Conservation (phyloP, 768 basidiomycete species). For the Hericium erinaceus region DNA sequence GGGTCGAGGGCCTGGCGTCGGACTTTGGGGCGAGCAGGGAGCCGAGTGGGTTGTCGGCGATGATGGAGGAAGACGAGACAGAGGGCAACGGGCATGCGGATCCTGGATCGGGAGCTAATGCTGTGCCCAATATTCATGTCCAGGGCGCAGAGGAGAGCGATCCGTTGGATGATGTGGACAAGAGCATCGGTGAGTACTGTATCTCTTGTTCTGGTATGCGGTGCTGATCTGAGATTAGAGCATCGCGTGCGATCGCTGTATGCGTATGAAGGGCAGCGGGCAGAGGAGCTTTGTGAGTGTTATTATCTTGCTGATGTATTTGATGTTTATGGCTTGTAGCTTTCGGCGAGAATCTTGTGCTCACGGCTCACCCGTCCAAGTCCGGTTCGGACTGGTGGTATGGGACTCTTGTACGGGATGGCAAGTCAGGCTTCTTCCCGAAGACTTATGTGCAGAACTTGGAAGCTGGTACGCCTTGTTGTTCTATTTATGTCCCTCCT, state of each 20-base stretch:
- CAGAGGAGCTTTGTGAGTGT: constrained; percentile 77
- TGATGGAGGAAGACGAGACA: constrained; percentile 48
- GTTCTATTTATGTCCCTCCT: constrained; percentile 4
- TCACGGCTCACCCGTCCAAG: constrained; percentile 81
- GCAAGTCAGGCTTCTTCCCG: constrained; percentile 82
- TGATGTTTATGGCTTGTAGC: constrained; percentile 29
- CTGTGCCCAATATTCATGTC: constrained; percentile 50
- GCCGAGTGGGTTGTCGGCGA: constrained; percentile 39
- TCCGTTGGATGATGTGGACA: constrained; percentile 67
- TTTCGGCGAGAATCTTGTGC: constrained; percentile 71
- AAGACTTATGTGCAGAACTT: constrained; percentile 77
- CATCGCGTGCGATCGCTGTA: constrained; percentile 75
- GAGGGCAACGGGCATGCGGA: constrained; percentile 17
- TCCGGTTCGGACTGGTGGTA: constrained; percentile 90
- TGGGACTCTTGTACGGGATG: constrained; percentile 55
- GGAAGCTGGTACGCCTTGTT: constrained; percentile 44
- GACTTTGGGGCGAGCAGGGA: constrained; percentile 36
- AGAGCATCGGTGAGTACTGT: constrained; percentile 39
- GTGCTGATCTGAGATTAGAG: constrained; percentile 33
- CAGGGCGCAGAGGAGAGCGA: constrained; percentile 36
- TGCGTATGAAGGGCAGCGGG: constrained; percentile 75
- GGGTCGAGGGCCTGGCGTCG: constrained; percentile 83
- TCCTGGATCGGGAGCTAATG: constrained; percentile 3
- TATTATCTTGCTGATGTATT: not conserved
- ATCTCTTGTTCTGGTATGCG: not conserved